phyloP scores from a whole-genome alignment of 2,329 filamentous ascomycete species.

The Ilyonectria robusta region DNA sequence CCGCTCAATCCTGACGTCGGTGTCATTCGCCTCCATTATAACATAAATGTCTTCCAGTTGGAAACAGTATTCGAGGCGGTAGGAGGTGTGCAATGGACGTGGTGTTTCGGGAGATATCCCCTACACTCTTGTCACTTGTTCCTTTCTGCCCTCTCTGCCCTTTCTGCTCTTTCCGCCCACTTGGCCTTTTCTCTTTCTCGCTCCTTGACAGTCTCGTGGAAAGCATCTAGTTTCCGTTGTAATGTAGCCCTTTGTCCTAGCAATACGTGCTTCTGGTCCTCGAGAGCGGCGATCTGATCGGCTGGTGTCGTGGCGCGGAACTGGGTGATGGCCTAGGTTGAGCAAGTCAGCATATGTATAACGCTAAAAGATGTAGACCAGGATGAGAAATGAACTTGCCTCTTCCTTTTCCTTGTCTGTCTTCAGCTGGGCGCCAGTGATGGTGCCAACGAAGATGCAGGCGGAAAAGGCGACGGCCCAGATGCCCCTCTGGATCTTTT shows the following conservation, averaged over 20 bases:
- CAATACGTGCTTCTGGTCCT: conserved; percentile 58
- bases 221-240: conserved; percentile 59
- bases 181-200: conserved; percentile 50
- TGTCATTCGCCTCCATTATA: not conserved
- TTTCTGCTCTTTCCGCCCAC: conserved; percentile 31
- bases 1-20: not conserved
- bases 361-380: not conserved
- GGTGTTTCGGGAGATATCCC: not conserved
- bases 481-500: conserved; percentile 53
- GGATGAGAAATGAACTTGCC: conserved; percentile 47
- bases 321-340: conserved; percentile 50
- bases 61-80: not conserved
- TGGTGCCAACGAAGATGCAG: conserved; percentile 61
- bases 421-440: conserved; percentile 66
- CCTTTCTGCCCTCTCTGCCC: conserved; percentile 28
- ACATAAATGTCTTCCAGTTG: not conserved
- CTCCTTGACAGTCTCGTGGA: conserved; percentile 57
- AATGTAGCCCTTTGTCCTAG: conserved; percentile 56
- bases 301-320: conserved; percentile 57
- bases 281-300: conserved; percentile 62
- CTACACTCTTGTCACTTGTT: not conserved
- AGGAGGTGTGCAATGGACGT: not conserved
- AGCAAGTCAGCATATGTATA: not conserved
- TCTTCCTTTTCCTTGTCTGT: conserved; percentile 62
- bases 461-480: conserved; percentile 62